Conservation (phyloP, 257 asterid genomes). For the Penstemon barbatus region DNA sequence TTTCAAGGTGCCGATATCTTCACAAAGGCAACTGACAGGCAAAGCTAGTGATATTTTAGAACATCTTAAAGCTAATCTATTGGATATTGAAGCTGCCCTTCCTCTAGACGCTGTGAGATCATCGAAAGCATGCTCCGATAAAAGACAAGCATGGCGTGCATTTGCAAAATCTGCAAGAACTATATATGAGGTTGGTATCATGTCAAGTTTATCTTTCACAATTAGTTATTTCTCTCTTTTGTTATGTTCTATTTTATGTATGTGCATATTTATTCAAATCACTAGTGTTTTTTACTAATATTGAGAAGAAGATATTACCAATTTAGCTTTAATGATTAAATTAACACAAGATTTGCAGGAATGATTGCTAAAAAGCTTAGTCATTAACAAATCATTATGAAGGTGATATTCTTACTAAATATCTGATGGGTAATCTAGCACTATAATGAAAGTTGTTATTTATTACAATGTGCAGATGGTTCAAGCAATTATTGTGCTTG, state of each 20-base stretch:
- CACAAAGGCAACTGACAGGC: conserved; percentile 3
- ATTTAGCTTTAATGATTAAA: too few species aligned
- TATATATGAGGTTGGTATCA: conserved; percentile 28
- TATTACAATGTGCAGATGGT: too few species aligned
- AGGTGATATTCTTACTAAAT: too few species aligned
- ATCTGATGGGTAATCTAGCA: too few species aligned
- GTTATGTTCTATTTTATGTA: background rate
- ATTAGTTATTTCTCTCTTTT: background rate
- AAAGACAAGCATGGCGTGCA: conserved; percentile 23
- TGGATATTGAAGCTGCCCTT: conserved; percentile 32
- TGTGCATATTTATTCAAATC: background rate
- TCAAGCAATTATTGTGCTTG: too few species aligned
- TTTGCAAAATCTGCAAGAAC: conserved; percentile 24
- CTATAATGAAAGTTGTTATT: too few species aligned
- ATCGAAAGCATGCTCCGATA: conserved; percentile 5
- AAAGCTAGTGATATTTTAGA: conserved; percentile 11
- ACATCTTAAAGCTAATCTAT: conserved; percentile 22
- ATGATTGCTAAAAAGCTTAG: too few species aligned
- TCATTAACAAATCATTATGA: too few species aligned
- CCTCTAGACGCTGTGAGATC: background rate
- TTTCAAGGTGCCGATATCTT: conserved; percentile 6
- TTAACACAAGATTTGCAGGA: too few species aligned
- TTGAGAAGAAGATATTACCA: too few species aligned
- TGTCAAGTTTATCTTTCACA: background rate
- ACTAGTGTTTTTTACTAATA: too few species aligned